A percentile compares a stretch with the other conserved stretches of the same genome.
Evolutionary conservation across 345 rosid genomes (phyloP).

Genomic region (Hevea brasiliensis): DNA sequence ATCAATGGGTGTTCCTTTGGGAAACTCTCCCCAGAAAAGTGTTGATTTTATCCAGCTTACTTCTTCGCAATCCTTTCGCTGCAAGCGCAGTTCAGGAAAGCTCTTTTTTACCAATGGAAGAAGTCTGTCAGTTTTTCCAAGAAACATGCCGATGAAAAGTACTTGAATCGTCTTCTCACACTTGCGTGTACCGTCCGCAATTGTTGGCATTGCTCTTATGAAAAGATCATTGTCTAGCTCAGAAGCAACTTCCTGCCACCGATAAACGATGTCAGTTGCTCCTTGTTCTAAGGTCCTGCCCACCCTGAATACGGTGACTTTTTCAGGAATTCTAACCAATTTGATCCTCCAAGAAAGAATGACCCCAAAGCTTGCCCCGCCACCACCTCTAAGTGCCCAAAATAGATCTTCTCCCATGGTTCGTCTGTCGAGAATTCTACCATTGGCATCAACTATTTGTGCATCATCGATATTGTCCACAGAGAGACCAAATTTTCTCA

Average conservation of each 20-base stretch:
- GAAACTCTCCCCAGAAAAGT: slow-evolving; percentile 9
- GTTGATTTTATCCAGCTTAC: slow-evolving; percentile 19
- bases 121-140: not conserved
- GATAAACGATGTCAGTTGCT: slow-evolving; percentile 12
- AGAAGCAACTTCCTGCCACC: slow-evolving; percentile 16
- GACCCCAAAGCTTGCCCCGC: slow-evolving; percentile 9
- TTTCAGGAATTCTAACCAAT: slow-evolving; percentile 2
- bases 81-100: slow-evolving; percentile 12
- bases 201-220: slow-evolving; percentile 14
- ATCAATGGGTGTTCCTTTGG: slow-evolving; percentile 8
- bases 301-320: not conserved
- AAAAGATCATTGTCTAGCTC: slow-evolving; percentile 9
- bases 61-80: slow-evolving; percentile 3
- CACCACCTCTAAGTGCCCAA: slow-evolving; percentile 17
- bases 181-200: not conserved
- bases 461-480: slow-evolving; percentile 9
- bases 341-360: slow-evolving; percentile 12
- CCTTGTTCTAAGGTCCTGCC: not conserved
- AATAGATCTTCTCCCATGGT: slow-evolving; percentile 13
- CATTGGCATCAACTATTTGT: slow-evolving; percentile 1
- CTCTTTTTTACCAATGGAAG: not conserved
- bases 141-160: slow-evolving; percentile 1
- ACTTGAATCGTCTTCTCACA: not conserved
- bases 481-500: slow-evolving; percentile 12
- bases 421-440: slow-evolving; percentile 4